Evolutionary conservation across 805 yeast species (phyloP), one percentile per base, ranked within the genome.

Genomic region (Metschnikowia borealis): DNA sequence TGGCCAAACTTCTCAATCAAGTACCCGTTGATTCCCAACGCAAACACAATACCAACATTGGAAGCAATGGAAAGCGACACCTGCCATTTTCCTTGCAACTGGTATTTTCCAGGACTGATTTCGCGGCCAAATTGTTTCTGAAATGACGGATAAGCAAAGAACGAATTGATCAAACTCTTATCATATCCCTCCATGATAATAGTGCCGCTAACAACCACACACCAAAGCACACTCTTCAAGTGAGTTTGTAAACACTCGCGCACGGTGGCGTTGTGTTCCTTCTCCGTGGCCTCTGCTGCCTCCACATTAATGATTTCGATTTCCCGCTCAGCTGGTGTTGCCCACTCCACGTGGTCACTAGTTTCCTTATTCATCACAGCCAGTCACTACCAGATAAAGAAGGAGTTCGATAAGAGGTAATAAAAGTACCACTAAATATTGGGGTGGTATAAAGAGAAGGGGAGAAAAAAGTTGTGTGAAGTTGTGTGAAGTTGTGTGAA

Each of bases 1-100:
- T 77, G 70, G 11, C 84, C 84, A 50, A 67, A 62, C 36, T 61
- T 60, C 49, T 78, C 81, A 20, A 74, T 69, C 21, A 73, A 60
- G 48, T 62, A 54, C 46, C 81, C 81, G 44, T 73, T 71, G 34
- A 68, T 46, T 39, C 69, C 66, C 47, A 77, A 66, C 23, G 82
- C 82, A 26, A 76, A 46, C 44, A 79, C 64, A 15, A 63, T 53
- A 49, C 73, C 67, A 15, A 56, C 65, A 29, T 54, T 41, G 23
- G 56, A 44, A 7, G 60, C 56, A 33, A 49, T 45, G 17, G 58
- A 55, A 15, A 52, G 47, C 17, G 47, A 48, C 34, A 52, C 50
- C 66, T 14, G 85, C 54, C 54, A 52, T 11, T 34, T 37, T 11
- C 52, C 53, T 14, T 45, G 32, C 23, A 52, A 31, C 34, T 52